phyloP scores from a whole-genome alignment of 495 filamentous ascomycete species.

The Daldinia decipiens region DNA sequence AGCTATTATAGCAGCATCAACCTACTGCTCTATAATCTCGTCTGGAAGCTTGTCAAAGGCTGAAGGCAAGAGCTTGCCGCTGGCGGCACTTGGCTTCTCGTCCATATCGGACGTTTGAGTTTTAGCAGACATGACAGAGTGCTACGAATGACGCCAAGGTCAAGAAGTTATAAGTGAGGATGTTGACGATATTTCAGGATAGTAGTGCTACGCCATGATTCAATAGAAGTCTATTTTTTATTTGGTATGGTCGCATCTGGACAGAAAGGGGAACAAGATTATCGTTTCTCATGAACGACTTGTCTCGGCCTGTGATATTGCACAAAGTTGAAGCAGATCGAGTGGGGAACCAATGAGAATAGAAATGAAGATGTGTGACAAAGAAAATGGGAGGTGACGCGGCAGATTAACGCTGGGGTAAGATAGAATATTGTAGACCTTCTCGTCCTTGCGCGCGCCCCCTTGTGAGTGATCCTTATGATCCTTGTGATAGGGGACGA shows the following conservation, averaged over 20 bases:
- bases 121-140: conserved; percentile 25
- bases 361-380: conserved; percentile 25
- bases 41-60: conserved; percentile 60
- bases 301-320: conserved; percentile 20
- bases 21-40: conserved; percentile 64
- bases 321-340: conserved; percentile 23
- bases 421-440: conserved; percentile 20
- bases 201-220: conserved; percentile 32
- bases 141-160: conserved; percentile 7
- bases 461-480: conserved; percentile 6
- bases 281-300: conserved; percentile 16
- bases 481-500: not conserved
- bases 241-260: conserved; percentile 10
- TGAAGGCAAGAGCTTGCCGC: conserved; percentile 34
- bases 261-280: conserved; percentile 5
- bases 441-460: not conserved
- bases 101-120: conserved; percentile 28
- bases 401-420: conserved; percentile 37
- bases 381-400: conserved; percentile 34
- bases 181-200: conserved; percentile 17
- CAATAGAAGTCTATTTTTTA: conserved; percentile 12
- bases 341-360: conserved; percentile 36
- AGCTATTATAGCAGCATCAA: not conserved
- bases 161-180: conserved; percentile 14
- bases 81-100: conserved; percentile 46